Evolutionary conservation across 2,329 filamentous ascomycete species (phyloP), one percentile per base, ranked within the genome.

Genomic region (Aureobasidium sp.): DNA sequence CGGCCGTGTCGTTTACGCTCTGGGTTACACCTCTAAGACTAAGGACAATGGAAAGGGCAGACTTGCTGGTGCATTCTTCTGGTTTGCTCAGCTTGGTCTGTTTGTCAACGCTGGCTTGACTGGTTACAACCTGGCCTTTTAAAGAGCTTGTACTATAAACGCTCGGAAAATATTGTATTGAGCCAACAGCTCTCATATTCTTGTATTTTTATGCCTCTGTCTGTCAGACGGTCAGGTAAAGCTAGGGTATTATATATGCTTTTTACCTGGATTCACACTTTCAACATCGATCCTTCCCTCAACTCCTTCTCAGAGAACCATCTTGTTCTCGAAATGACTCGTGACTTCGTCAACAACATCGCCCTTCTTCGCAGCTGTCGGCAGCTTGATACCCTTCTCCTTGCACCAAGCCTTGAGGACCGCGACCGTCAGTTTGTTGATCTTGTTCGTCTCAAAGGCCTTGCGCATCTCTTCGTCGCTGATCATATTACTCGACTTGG

Each of bases 1-100:
- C 8, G 77, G 75, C 63, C 73, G 83, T 36, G 66, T 76, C 0
- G 69, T 80, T 25, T 86, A 80, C 67, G 75, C 74, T 29, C 34
- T 74, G 6, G 78, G 78, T 44, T 81, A 81, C 68, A 78, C 77
- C 25, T 71, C 69, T 62, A 67, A 65, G 37, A 66, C 69, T 57
- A 71, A 69, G 66, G 65, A 73, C 65, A 69, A 73, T 11, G 78
- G 78, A 2, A 76, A 74, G 71, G 78, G 78, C 8, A 73, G 77
- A 69, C 70, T 76, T 65, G 67, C 69, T 53, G 77, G 77, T 1
- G 63, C 62, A 34, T 54, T 70, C 63, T 68, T 75, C 63, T 69
- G 64, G 69, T 66, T 66, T 5, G 61, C 61, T 54, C 69, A 71
- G 66, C 59, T 72, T 9, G 69, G 62, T n/a, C 60, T 74, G 37